Conservation (phyloP, 164 flowering plant species). For the grape (Vitis vinifera) region ASM3070453v1 NC_081814.1:22726001-22726500, state of each 20-base stretch:
- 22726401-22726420: too few species aligned
- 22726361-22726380: too few species aligned
- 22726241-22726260: conserved; percentile 88
- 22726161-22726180: too few species aligned
- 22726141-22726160: too few species aligned
- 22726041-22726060: conserved; percentile 55
- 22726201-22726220: conserved; percentile 66
- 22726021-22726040: conserved; percentile 69
- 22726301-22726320: neutral
- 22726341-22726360: too few species aligned
- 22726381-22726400: too few species aligned
- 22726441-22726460: too few species aligned
- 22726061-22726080: conserved; percentile 67
- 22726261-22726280: conserved; percentile 66
- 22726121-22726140: neutral
- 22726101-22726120: conserved; percentile 13
- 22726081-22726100: conserved; percentile 92
- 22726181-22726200: conserved; percentile 36
- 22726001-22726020: conserved; percentile 78
- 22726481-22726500: too few species aligned
- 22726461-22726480: too few species aligned
- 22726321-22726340: too few species aligned
- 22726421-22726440: too few species aligned
- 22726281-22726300: conserved; percentile 60
- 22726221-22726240: conserved; percentile 69